phyloP scores from a whole-genome alignment of 352 stramenopile species.

The Halophytophthora batemanensis region DNA sequence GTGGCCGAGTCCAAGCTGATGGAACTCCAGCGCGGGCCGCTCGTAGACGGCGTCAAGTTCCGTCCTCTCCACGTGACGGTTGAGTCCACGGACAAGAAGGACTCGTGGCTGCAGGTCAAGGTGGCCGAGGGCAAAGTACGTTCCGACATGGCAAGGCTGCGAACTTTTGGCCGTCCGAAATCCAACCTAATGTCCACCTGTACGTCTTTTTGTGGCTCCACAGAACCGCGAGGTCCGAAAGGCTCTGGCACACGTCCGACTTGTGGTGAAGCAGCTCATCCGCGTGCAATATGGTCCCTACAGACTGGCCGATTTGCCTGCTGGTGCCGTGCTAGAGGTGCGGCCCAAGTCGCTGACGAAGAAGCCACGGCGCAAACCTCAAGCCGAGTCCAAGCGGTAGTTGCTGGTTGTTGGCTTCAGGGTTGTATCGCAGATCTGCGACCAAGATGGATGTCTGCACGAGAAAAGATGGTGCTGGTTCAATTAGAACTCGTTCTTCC shows the following conservation, averaged over 20 bases:
- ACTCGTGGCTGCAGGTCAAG: constrained; percentile 88
- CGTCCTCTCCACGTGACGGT: constrained; percentile 66
- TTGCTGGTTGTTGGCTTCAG: too few species aligned
- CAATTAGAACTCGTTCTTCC: too few species aligned
- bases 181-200: neutral
- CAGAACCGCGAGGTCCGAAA: constrained; percentile 91
- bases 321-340: constrained; percentile 79
- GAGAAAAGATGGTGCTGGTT: too few species aligned
- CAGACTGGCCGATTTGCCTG: constrained; percentile 69
- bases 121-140: constrained; percentile 84
- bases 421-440: too few species aligned
- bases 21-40: constrained; percentile 67
- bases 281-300: constrained; percentile 90
- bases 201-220: constrained; percentile 8
- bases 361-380: constrained; percentile 14
- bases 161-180: too few species aligned
- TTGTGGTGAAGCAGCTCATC: constrained; percentile 87
- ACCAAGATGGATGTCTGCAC: too few species aligned
- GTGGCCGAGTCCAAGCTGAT: constrained; percentile 79
- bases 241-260: constrained; percentile 77
- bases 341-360: constrained; percentile 52
- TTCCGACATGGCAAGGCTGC: too few species aligned
- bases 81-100: constrained; percentile 81
- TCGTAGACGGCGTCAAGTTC: constrained; percentile 86
- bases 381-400: constrained; percentile 20